These are phyloP conservation scores for Berkeleyomyces basicola DNA, from an alignment of 2,329 filamentous ascomycete species.

Conservation along the genomic window DNA sequence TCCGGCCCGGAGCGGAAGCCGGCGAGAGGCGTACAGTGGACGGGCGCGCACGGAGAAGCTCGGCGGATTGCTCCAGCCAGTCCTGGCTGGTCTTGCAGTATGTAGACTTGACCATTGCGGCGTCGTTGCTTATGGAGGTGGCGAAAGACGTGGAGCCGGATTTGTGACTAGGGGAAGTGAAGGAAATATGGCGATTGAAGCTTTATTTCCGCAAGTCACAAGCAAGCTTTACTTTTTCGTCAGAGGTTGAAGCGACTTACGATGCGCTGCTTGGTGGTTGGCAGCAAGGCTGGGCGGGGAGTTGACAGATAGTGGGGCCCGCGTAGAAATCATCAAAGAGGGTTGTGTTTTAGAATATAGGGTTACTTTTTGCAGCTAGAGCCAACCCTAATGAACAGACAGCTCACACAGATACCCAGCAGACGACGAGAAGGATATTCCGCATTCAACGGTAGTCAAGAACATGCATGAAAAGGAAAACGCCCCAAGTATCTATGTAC, in stretches of 20 bases:
- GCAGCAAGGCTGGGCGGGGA: background rate
- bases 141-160: background rate
- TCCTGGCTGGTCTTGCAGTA: slow-evolving; percentile 70
- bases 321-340: background rate
- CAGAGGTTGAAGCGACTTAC: background rate
- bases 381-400: background rate
- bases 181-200: background rate
- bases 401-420: background rate
- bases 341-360: background rate
- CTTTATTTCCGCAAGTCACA: background rate
- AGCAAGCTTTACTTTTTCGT: background rate
- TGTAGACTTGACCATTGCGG: slow-evolving; percentile 27
- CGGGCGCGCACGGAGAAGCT: slow-evolving; percentile 74
- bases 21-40: slow-evolving; percentile 45
- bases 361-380: background rate
- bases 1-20: background rate
- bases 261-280: background rate
- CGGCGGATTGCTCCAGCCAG: slow-evolving; percentile 77
- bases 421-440: background rate
- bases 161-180: background rate
- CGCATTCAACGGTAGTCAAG: too few species aligned
- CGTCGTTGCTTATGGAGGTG: background rate
- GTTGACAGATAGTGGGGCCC: background rate
- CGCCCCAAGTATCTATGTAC: background rate
- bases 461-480: background rate